phyloP scores from a whole-genome alignment of 1,284 basidiomycete species.

The Wallemia ichthyophaga region DNA sequence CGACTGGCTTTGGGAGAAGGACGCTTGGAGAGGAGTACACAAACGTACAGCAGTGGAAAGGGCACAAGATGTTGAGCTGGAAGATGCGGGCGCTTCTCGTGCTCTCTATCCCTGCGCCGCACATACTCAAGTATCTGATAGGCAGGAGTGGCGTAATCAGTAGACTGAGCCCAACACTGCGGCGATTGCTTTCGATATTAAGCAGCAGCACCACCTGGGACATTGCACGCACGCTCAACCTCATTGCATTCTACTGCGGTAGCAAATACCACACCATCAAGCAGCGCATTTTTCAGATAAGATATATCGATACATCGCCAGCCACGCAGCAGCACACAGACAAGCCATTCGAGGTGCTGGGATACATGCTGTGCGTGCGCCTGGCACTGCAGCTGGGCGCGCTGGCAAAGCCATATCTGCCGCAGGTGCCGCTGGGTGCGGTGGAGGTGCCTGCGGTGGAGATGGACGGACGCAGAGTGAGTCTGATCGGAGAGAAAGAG shows the following conservation, averaged over 20 bases:
- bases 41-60: background rate
- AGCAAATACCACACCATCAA: background rate
- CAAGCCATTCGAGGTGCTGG: background rate
- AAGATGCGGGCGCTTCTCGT: conserved; percentile 9
- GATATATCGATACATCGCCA: background rate
- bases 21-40: conserved; percentile 1
- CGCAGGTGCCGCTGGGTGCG: background rate
- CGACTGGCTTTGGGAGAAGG: background rate
- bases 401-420: background rate
- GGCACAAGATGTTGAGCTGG: background rate
- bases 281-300: background rate
- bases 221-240: background rate
- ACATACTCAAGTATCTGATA: conserved; percentile 8
- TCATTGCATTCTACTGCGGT: conserved; percentile 1
- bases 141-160: conserved; percentile 4
- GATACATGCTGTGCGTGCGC: background rate
- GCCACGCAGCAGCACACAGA: background rate
- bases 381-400: background rate
- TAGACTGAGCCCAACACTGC: background rate
- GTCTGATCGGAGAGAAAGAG: background rate
- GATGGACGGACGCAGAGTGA: background rate
- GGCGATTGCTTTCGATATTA: background rate
- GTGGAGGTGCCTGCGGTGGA: background rate
- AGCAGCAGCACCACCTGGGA: background rate
- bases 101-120: conserved; percentile 13